Conservation (phyloP, 345 rosid genomes). For the Turritis glabra region DNA sequence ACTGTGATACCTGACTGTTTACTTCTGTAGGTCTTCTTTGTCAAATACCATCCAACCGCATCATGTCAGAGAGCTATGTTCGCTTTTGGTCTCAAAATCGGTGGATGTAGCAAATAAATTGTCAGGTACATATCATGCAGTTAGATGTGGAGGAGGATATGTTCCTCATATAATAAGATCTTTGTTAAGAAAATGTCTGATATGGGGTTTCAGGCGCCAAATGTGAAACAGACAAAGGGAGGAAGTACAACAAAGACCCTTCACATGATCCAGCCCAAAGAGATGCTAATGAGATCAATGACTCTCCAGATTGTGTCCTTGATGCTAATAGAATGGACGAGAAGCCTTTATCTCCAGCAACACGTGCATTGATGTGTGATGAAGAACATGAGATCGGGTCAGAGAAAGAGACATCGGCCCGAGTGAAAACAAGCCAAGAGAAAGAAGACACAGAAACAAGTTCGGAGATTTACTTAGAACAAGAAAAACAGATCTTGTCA, state of each 20-base stretch:
- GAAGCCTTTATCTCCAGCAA: constrained; percentile 52
- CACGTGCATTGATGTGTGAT: constrained; percentile 66
- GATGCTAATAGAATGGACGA: constrained; percentile 32
- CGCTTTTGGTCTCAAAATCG: constrained; percentile 56
- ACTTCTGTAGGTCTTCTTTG: constrained; percentile 57
- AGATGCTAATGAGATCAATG: constrained; percentile 34
- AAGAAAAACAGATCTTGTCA: constrained; percentile 57
- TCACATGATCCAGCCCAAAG: constrained; percentile 32
- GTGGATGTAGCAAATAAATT: constrained; percentile 45
- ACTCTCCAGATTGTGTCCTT: constrained; percentile 32
- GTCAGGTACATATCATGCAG: constrained; percentile 46
- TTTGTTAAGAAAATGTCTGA: neutral
- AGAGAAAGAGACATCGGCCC: constrained; percentile 31
- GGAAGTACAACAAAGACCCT: constrained; percentile 20
- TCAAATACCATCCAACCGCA: constrained; percentile 53
- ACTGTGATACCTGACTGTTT: constrained; percentile 10
- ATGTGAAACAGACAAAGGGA: constrained; percentile 17
- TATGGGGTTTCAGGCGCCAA: constrained; percentile 18
- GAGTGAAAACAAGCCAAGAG: constrained; percentile 28
- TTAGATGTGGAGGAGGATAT: neutral
- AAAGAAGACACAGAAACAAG: constrained; percentile 33
- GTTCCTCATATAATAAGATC: constrained; percentile 7
- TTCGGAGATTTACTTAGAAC: constrained; percentile 49
- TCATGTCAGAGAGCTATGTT: constrained; percentile 59
- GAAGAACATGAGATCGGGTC: constrained; percentile 47